Base-by-base conservation (phyloP, 371 early-diverging fungal species). In the Apophysomyces variabilis region DNA sequence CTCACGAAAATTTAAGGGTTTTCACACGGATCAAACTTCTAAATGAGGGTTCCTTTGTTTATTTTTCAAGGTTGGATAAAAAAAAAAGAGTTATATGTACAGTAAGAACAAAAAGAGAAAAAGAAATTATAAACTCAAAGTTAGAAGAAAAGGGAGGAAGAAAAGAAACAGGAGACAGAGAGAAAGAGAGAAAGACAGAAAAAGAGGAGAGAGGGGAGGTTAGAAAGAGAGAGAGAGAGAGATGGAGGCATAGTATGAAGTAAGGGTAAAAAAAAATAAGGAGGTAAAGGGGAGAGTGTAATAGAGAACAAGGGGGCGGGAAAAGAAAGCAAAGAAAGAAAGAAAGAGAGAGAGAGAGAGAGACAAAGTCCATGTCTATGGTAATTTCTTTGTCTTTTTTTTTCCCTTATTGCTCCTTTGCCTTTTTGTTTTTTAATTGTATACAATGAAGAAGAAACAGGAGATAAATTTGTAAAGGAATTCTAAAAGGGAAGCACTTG, bases 401-500 rank as follows among this genome's bases (percentile, higher is more conserved):
- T 3, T 26, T 26, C 3, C 3, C 32, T 26, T 26, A 26, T 26
- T 26, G 32, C 32, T 26, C 3, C 32, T 26, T 26, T 3, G 32
- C 32, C 32, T 26, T 26, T 26, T 26, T 26, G 26, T 26, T 26
- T 26, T 26, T 26, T 26, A 26, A 26, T 26, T 26, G 32, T 26
- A 26, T 26, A 26, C 32, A 26, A 26, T 1, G 32, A 26, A 26
- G 26, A 26, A 26, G 32, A 26, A 26, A 26, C 32, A 26, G 3
- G 32, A 1, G 32, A 26, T 26, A 26, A 26, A 26, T 26, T 26
- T 26, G 32, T 26, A 26, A 26, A 41, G 8, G 13, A 18, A 26
- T 61, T 61, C 58, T 62, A 67, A 37, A 67, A 65, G 6, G 70
- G 69, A 41, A 70, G 58, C 11, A 73, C 54, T 38, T 70, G 64